Percentiles rank a stretch among this genome's conserved stretches.
phyloP scores from a whole-genome alignment of 179 eudicot genomes.

The Spergularia azorica region DNA sequence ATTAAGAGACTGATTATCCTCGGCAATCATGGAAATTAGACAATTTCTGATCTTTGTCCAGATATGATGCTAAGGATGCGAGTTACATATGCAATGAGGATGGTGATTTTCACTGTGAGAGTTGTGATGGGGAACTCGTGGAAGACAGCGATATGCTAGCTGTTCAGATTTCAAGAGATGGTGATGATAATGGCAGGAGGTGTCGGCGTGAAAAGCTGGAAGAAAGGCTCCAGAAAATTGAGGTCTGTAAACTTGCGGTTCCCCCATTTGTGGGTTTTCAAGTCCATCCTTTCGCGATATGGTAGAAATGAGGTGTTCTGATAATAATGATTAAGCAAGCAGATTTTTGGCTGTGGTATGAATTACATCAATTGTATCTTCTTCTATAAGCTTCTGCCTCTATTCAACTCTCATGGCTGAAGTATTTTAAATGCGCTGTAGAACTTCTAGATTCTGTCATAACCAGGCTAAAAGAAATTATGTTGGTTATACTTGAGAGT shows the following conservation, averaged over 20 bases:
- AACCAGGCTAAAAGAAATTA: too few relatives aligned
- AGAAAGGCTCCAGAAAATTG: constrained; percentile 75
- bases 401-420: too few relatives aligned
- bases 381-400: too few relatives aligned
- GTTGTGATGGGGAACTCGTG: constrained; percentile 76
- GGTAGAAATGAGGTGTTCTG: too few relatives aligned
- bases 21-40: constrained; percentile 23
- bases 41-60: constrained; percentile 36
- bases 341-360: too few relatives aligned
- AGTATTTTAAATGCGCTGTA: too few relatives aligned
- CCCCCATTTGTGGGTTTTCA: background rate
- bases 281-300: too few relatives aligned
- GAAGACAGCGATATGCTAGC: constrained; percentile 89
- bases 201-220: constrained; percentile 74
- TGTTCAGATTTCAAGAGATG: constrained; percentile 78
- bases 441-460: too few relatives aligned
- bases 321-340: too few relatives aligned
- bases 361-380: too few relatives aligned
- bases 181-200: constrained; percentile 91
- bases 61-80: constrained; percentile 88
- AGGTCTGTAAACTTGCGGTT: constrained; percentile 45
- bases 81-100: constrained; percentile 40
- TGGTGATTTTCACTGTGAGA: constrained; percentile 85
- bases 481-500: too few relatives aligned
- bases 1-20: constrained; percentile 1